Base-by-base conservation (phyloP, 352 stramenopile species). In the Salisapilia sapeloensis region DNA sequence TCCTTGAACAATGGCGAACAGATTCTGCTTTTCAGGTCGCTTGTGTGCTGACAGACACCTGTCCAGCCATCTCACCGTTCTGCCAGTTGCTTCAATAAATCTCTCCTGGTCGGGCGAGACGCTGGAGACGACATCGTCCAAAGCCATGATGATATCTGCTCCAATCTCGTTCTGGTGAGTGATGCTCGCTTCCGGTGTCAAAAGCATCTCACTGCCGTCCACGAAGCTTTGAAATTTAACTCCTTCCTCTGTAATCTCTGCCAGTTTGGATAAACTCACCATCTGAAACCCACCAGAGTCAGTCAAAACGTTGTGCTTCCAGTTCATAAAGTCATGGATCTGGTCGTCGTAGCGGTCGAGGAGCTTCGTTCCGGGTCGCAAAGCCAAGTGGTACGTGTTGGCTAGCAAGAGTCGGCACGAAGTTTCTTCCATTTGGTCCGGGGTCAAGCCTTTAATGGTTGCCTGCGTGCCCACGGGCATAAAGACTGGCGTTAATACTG, bases 201-300 rank as follows among this genome's bases (percentile, higher is more conserved):
- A 60, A 19, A 97, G 52, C 74, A 98, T 95, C 17, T 56, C 63
- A 24, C 53, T 75, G 27, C 78, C 80, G 44, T 94, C 84, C 26
- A 82, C 83, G 29, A 93, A 94, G 37, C 70, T 94, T 50, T 80
- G 58, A 30, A 80, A 80, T 35, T 60, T 62, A 32, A 80, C 64
- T 33, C 65, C 65, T 18, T 71, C 43, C 43, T 80, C 61, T 15
- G 85, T 96, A 42, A 98, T 94, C 42, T 92, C 60, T 15, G 87
- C 93, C n/a, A 97, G 59, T 38, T 92, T 79, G 17, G 94, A 75
- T 22, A 98, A 62, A 31, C 74, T 94, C 40, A 98, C 90, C 87
- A 98, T 98, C 60, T 99, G 93, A 72, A 99, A 99, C 7, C 94
- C 94, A 33, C 94, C 94, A 24, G 74, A 96, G 62, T 99, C 94